Conservation (phyloP, 1,139 yeast genomes). For the Blastobotrys aristatus region DNA sequence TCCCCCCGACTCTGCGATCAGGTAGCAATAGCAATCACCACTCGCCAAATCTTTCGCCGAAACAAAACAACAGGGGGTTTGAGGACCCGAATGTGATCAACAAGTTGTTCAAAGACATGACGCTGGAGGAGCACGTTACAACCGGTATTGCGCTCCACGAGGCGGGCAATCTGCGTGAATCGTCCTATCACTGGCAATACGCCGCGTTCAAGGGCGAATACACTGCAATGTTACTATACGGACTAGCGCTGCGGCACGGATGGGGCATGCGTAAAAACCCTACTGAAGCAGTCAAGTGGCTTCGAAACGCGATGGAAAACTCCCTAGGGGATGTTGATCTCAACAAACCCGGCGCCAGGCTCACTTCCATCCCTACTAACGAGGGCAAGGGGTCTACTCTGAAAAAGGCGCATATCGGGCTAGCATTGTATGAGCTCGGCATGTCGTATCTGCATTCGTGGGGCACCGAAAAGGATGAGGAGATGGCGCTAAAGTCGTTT, state of each 20-base stretch:
- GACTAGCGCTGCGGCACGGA: conserved; percentile 63
- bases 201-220: conserved; percentile 57
- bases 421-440: conserved; percentile 58
- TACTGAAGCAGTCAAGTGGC: conserved; percentile 55
- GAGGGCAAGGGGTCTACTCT: conserved; percentile 20
- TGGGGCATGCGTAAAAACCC: conserved; percentile 65
- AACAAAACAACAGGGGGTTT: neutral
- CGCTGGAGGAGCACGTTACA: conserved; percentile 41
- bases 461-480: conserved; percentile 55
- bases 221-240: conserved; percentile 69
- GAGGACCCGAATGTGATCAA: conserved; percentile 7
- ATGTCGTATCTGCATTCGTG: conserved; percentile 54
- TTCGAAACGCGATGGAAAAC: conserved; percentile 45
- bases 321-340: conserved; percentile 17
- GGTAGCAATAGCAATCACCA: neutral
- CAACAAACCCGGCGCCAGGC: neutral
- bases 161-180: conserved; percentile 59
- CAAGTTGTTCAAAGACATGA: conserved; percentile 25
- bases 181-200: conserved; percentile 61
- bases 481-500: conserved; percentile 52
- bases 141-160: conserved; percentile 52
- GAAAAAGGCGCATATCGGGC: conserved; percentile 33
- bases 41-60: neutral
- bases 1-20: conserved; percentile 9
- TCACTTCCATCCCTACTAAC: conserved; percentile 10